Evolutionary conservation across 306 rosid genomes (phyloP), one percentile per base, ranked within the genome.

Genomic region (Begonia peltatifolia): DNA sequence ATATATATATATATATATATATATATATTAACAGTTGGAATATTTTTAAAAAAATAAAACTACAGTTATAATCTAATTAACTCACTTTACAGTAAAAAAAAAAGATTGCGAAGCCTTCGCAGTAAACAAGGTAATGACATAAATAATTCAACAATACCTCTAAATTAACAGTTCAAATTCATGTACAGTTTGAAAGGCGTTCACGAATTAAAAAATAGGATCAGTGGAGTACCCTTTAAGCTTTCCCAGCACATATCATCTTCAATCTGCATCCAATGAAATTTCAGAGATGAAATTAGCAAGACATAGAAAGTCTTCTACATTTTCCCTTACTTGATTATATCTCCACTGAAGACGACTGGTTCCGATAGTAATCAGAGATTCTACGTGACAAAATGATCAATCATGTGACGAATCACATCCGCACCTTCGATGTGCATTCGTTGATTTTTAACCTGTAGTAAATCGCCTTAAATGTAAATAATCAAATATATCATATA

Each of bases 401-500:
- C 87, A 12, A 87, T 83, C 79, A 87, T 87, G 68, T 87, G 90
- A 44, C 70, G 74, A 20, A 87, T 76, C 59, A 87, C 94, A 70
- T 87, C 96, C 42, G 79, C 96, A 14, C 96, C 96, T 81, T 87
- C 96, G 57, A 64, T 75, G 62, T 83, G 94, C 48, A 61, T 63
- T 35, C 61, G 56, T 69, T 64, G 62, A 64, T 87, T 73, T 76
- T 83, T 87, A 47, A 87, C 96, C 96, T 87, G 70, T 63, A 59
- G 12, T 30, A 7, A 7, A 30, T 30, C 38, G 1, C 38, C 6
- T 30, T 30, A 5, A 5, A 30, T 6, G 38, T 5, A 30, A 30
- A 7, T 30, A 30, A 30, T 30, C 38, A 30, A 30, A 30, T 30
- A 30, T 30, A 7, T 30, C 38, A 30, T 7, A 30, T 30, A 30